phyloP scores from a whole-genome alignment of 2,329 filamentous ascomycete genomes.

The Aspergillus melleus region DNA sequence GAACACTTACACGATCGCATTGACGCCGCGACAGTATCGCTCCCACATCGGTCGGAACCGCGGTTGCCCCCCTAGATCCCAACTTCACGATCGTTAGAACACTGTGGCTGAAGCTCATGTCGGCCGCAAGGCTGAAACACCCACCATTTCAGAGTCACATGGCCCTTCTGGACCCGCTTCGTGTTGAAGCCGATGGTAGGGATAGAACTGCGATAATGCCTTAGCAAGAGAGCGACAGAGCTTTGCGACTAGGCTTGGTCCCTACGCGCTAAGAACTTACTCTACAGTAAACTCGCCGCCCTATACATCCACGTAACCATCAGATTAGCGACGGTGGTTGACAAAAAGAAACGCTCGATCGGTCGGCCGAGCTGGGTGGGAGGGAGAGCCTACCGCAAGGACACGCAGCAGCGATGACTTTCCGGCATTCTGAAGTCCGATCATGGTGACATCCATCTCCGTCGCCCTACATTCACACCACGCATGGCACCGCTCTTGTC shows the following conservation, averaged over 20 bases:
- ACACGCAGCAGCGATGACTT: slow-evolving; percentile 95
- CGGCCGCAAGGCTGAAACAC: slow-evolving; percentile 24
- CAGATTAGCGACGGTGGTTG: slow-evolving; percentile 17
- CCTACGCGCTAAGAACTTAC: slow-evolving; percentile 60
- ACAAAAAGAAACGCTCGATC: slow-evolving; percentile 15
- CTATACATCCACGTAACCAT: slow-evolving; percentile 49
- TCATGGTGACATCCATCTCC: slow-evolving; percentile 99
- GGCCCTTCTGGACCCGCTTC: slow-evolving; percentile 95
- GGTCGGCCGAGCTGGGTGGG: background rate
- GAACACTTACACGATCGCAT: slow-evolving; percentile 77
- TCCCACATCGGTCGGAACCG: slow-evolving; percentile 99
- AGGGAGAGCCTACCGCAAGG: slow-evolving; percentile 74
- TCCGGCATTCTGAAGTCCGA: slow-evolving; percentile 95
- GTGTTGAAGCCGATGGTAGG: slow-evolving; percentile 99
- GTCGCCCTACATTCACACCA: slow-evolving; percentile 68
- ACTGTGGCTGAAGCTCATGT: slow-evolving; percentile 3
- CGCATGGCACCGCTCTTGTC: slow-evolving; percentile 18
- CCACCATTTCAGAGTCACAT: slow-evolving; percentile 95
- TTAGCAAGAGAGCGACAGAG: slow-evolving; percentile 15
- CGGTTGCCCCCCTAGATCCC: slow-evolving; percentile 96
- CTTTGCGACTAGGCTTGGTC: slow-evolving; percentile 3
- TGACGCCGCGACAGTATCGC: slow-evolving; percentile 94
- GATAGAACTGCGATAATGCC: slow-evolving; percentile 70
- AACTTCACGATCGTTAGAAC: slow-evolving; percentile 51
- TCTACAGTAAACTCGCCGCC: slow-evolving; percentile 98